These are phyloP conservation scores for Xylariaceae sp. DNA, from an alignment of 2,329 filamentous ascomycete species.

Conservation along the genomic window DNA sequence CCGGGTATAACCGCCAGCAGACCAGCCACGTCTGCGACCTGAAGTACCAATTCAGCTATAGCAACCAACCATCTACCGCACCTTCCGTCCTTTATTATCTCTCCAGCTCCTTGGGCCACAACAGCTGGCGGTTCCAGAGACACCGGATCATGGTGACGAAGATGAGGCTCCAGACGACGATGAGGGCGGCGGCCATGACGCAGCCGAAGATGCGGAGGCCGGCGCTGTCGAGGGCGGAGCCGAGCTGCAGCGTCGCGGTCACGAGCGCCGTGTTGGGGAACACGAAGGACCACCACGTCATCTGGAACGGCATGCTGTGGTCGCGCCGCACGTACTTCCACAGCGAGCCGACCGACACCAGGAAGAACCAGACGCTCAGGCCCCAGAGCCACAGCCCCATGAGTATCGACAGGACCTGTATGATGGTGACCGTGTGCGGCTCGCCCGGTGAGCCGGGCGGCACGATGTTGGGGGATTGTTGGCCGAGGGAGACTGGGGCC, in stretches of 20 bases:
- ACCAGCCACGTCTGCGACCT: not conserved
- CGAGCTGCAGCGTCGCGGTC: constrained; percentile 75
- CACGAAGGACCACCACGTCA: constrained; percentile 85
- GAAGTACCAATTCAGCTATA: not conserved
- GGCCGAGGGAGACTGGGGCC: constrained; percentile 47
- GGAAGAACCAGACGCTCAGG: constrained; percentile 81
- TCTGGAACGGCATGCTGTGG: constrained; percentile 71
- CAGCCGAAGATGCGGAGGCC: constrained; percentile 69
- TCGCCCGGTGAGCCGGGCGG: constrained; percentile 47
- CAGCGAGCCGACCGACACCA: constrained; percentile 76
- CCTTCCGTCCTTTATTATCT: constrained; percentile 10
- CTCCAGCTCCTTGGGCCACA: constrained; percentile 71
- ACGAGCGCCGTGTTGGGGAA: constrained; percentile 78
- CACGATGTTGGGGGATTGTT: constrained; percentile 45
- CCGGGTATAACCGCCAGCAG: constrained; percentile 1
- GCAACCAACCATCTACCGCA: too few species aligned
- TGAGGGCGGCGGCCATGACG: constrained; percentile 65
- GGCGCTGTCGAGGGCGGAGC: constrained; percentile 59
- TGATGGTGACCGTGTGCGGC: constrained; percentile 46
- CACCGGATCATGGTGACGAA: constrained; percentile 71
- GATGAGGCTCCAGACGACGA: constrained; percentile 70
- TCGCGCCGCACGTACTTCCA: constrained; percentile 64
- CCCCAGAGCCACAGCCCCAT: constrained; percentile 80
- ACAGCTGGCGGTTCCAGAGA: constrained; percentile 66
- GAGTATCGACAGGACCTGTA: constrained; percentile 58